Evolutionary conservation across 371 early-diverging fungal species (phyloP).

Genomic region (Mortierella sp.): DNA sequence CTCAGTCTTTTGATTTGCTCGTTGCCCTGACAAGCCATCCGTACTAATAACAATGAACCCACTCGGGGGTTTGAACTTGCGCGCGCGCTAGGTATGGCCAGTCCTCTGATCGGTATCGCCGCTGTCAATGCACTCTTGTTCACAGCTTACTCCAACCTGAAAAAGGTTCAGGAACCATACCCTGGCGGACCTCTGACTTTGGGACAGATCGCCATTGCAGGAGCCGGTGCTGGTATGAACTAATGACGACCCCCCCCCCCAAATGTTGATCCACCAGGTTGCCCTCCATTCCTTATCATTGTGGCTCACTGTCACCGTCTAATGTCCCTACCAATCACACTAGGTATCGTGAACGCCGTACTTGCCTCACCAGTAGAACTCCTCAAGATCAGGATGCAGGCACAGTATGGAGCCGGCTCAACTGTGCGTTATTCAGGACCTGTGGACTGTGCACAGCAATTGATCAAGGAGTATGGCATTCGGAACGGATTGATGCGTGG

Average conservation of each 20-base stretch:
- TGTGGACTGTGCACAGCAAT: constrained; percentile 69
- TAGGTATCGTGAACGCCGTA: constrained; percentile 74
- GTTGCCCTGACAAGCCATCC: no score
- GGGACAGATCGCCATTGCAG: constrained; percentile 78
- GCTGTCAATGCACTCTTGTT: constrained; percentile 87
- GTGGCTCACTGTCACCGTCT: background rate
- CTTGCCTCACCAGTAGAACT: constrained; percentile 86
- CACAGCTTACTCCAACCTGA: constrained; percentile 76
- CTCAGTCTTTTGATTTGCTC: no score
- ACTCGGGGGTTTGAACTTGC: no score
- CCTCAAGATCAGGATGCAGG: constrained; percentile 84
- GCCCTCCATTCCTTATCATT: background rate
- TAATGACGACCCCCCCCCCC: background rate
- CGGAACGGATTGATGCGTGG: constrained; percentile 81
- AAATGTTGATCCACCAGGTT: background rate
- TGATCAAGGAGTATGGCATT: constrained; percentile 73
- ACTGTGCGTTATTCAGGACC: constrained; percentile 64
- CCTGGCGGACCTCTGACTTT: constrained; percentile 52
- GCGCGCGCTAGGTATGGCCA: constrained; percentile 72
- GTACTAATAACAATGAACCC: no score
- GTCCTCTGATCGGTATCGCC: constrained; percentile 84
- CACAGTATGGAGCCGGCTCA: constrained; percentile 68
- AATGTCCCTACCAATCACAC: background rate
- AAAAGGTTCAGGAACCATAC: constrained; percentile 59
- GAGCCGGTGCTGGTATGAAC: constrained; percentile 75